Conservation (phyloP, 1,139 yeast genomes). For the Zygosaccharomyces pseudobailii region DNA sequence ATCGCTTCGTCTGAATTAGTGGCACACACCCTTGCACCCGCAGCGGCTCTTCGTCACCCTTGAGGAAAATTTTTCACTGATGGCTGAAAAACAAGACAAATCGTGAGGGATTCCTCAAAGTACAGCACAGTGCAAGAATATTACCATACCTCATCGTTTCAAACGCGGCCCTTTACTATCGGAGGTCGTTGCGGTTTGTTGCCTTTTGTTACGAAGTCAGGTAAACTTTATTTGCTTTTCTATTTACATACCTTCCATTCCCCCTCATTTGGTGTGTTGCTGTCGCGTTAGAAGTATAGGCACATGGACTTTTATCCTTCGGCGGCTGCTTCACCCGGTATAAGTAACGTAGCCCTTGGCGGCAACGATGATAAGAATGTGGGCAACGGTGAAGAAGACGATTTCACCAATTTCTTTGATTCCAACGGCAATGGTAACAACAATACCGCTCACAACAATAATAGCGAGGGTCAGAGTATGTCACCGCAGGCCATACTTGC, state of each 20-base stretch:
- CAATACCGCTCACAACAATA: background rate
- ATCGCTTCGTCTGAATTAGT: background rate
- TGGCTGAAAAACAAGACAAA: conserved; percentile 3
- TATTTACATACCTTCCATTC: background rate
- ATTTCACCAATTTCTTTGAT: conserved; percentile 16
- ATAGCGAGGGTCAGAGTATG: conserved; percentile 13
- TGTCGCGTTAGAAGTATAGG: background rate
- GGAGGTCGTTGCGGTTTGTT: background rate
- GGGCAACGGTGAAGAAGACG: conserved; percentile 9
- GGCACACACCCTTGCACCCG: background rate
- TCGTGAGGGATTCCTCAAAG: conserved; percentile 3
- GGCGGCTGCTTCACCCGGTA: conserved; percentile 7
- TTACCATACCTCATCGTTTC: background rate
- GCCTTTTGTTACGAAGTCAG: background rate
- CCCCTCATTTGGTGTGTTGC: background rate
- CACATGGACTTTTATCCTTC: conserved; percentile 17
- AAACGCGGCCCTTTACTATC: conserved; percentile 1
- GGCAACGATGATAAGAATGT: conserved; percentile 10
- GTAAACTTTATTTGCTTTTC: background rate
- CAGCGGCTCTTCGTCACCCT: background rate
- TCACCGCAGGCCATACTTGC: conserved; percentile 34
- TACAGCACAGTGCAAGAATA: conserved; percentile 3
- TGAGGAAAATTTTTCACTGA: conserved; percentile 1
- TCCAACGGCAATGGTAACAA: conserved; percentile 9
- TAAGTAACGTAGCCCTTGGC: conserved; percentile 3